phyloP scores from a whole-genome alignment of 805 yeast species.

The Teunomyces tritomae region DNA sequence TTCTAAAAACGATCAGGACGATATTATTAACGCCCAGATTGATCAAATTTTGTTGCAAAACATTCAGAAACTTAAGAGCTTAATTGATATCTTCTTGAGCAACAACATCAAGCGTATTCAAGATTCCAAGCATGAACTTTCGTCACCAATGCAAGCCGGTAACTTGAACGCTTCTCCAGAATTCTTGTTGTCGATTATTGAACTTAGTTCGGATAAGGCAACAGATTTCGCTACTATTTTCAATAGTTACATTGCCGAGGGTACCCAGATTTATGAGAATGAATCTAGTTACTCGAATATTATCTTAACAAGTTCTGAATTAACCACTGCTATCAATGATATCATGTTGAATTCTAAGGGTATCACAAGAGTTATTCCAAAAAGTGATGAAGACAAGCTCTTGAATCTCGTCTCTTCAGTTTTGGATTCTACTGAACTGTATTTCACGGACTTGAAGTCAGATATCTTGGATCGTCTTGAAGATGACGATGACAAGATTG shows the following conservation, averaged over 20 bases:
- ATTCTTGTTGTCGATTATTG: slow-evolving; percentile 64
- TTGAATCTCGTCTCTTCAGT: slow-evolving; percentile 46
- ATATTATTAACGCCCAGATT: slow-evolving; percentile 57
- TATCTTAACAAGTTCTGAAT: slow-evolving; percentile 60
- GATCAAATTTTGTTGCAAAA: slow-evolving; percentile 51
- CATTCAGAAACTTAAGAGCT: slow-evolving; percentile 44
- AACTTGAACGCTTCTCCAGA: slow-evolving; percentile 73
- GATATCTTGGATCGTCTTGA: slow-evolving; percentile 46
- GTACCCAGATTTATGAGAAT: slow-evolving; percentile 45
- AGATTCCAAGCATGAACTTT: slow-evolving; percentile 65
- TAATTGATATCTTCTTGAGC: slow-evolving; percentile 68
- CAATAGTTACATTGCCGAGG: slow-evolving; percentile 74
- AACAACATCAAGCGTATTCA: slow-evolving; percentile 73
- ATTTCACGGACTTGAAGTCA: slow-evolving; percentile 58
- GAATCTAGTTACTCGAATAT: slow-evolving; percentile 54
- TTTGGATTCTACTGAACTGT: slow-evolving; percentile 60
- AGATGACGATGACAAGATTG: slow-evolving; percentile 66
- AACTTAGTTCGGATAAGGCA: slow-evolving; percentile 65
- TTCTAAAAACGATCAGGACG: slow-evolving; percentile 47
- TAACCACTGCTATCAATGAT: slow-evolving; percentile 61
- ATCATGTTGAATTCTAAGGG: slow-evolving; percentile 71
- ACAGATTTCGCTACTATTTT: slow-evolving; percentile 80
- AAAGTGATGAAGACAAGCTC: slow-evolving; percentile 54
- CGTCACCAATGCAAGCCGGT: slow-evolving; percentile 81
- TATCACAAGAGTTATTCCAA: slow-evolving; percentile 50